Percentiles rank a stretch among this genome's conserved stretches.
Conservation (phyloP, 2,329 filamentous ascomycete genomes). For the Dactylonectria estremocensis region DNA sequence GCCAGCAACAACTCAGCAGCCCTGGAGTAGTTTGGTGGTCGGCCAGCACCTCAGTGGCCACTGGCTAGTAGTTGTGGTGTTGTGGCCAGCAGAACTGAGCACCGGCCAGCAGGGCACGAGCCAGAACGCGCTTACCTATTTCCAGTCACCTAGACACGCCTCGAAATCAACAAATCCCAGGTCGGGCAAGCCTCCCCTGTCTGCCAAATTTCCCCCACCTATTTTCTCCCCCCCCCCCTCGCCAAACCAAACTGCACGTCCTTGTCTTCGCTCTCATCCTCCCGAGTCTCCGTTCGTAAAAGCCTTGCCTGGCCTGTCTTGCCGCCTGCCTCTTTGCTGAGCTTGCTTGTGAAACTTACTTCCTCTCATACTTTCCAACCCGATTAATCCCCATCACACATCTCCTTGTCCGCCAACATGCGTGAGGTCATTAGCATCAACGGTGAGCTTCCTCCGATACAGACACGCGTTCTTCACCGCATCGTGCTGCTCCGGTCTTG, state of each 20-base stretch:
- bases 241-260: constrained; percentile 47
- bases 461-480: constrained; percentile 59
- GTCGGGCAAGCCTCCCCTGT: constrained; percentile 52
- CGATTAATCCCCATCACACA: constrained; percentile 43
- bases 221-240: constrained; percentile 56
- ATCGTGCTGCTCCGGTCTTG: constrained; percentile 45
- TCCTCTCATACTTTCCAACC: constrained; percentile 50
- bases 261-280: constrained; percentile 48
- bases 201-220: constrained; percentile 65
- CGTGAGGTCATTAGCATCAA: constrained; percentile 99
- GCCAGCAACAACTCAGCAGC: background rate
- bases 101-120: constrained; percentile 38
- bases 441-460: constrained; percentile 74
- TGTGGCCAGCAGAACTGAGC: constrained; percentile 36
- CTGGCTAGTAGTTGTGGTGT: constrained; percentile 13
- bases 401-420: constrained; percentile 75
- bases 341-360: constrained; percentile 46
- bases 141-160: constrained; percentile 52
- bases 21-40: too few species aligned
- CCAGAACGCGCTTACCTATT: constrained; percentile 55
- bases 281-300: constrained; percentile 48
- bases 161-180: constrained; percentile 59
- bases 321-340: constrained; percentile 38
- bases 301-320: constrained; percentile 49
- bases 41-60: constrained; percentile 12